Percentiles rank a stretch among this genome's conserved stretches.
Conservation (phyloP, 1,139 yeast species). For the Pneumocystis carinii region DNA sequence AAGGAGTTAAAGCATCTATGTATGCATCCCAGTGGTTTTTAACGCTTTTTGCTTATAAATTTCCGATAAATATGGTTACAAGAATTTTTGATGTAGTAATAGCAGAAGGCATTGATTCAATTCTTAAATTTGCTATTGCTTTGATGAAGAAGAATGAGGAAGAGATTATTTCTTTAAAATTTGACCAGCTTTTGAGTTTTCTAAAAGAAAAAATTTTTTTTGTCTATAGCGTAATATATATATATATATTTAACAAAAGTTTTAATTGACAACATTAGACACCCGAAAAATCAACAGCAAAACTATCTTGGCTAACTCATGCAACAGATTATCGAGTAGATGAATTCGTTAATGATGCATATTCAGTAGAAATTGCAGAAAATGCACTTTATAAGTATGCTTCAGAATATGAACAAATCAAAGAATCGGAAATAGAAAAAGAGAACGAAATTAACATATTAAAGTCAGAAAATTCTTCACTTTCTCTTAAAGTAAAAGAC, state of each 20-base stretch:
- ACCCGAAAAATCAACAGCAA: constrained; percentile 8
- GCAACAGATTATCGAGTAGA: constrained; percentile 30
- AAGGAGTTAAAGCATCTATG: constrained; percentile 82
- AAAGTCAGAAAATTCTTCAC: constrained; percentile 50
- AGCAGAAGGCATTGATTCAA: constrained; percentile 76
- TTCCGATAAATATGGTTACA: constrained; percentile 70
- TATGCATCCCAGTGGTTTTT: constrained; percentile 94
- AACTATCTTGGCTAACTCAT: background rate
- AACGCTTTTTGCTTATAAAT: constrained; percentile 69
- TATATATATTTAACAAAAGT: constrained; percentile 4
- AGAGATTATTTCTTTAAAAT: constrained; percentile 43
- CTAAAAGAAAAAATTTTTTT: constrained; percentile 68
- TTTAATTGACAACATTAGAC: constrained; percentile 4
- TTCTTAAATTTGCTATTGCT: constrained; percentile 66
- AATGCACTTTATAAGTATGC: constrained; percentile 52
- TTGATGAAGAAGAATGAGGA: constrained; percentile 54
- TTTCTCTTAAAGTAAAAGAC: constrained; percentile 58
- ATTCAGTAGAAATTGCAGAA: constrained; percentile 57
- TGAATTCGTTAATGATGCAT: constrained; percentile 65
- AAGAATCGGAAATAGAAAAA: constrained; percentile 51
- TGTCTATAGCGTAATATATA: constrained; percentile 35
- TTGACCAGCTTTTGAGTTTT: constrained; percentile 61
- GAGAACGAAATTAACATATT: constrained; percentile 54
- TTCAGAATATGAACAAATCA: constrained; percentile 61
- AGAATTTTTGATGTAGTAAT: constrained; percentile 73